Evolutionary conservation across 2,329 filamentous ascomycete species (phyloP), one percentile per base, ranked within the genome.

Genomic region (Hypoxylon rubiginosum): DNA sequence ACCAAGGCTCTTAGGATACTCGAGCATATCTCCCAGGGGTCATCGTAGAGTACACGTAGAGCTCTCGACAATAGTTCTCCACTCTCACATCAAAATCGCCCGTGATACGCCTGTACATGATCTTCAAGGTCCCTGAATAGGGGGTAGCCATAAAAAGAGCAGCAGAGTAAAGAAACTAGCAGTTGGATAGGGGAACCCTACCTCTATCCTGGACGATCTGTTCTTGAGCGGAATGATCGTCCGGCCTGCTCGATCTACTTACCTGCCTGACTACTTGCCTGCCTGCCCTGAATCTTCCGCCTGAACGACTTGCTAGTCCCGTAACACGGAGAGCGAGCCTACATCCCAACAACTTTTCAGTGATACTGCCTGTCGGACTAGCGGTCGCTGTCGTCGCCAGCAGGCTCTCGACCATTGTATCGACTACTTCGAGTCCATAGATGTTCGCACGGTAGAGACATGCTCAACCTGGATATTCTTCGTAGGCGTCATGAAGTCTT

Each of bases 361-460:
- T 51, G 36, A 62, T 41, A 21, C 28, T 32, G 21, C 36, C 10
- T 41, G 32, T 3, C 17, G 15, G 21, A 13, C 19, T 48, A 9
- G n/a, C 9, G 39, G 17, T 21, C 10, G 36, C 56, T 46, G 34
- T 41, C n/a, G 28, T 39, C 32, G 45, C 30, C 10, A 48, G 10
- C 0, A 45, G 30, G 8, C 19, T 55, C 19, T 32, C 28, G 19
- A 28, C 26, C 19, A 2, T 62, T 66, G 63, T 69, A 67, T 61
- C 58, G 39, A 56, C 66, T 68, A 68, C 66, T 52, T 64, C 21
- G 49, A 57, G 32, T 43, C 26, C 32, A 19, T 51, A 9, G 34
- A 2, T 43, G 15, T 64, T 69, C 66, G 66, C 66, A 69, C 66
- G 17, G 66, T 69, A 50, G 24, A 43, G 39, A 4, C 21, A 43